Conservation (phyloP, 371 early-diverging fungal species). For the Mortierella sp. region DNA sequence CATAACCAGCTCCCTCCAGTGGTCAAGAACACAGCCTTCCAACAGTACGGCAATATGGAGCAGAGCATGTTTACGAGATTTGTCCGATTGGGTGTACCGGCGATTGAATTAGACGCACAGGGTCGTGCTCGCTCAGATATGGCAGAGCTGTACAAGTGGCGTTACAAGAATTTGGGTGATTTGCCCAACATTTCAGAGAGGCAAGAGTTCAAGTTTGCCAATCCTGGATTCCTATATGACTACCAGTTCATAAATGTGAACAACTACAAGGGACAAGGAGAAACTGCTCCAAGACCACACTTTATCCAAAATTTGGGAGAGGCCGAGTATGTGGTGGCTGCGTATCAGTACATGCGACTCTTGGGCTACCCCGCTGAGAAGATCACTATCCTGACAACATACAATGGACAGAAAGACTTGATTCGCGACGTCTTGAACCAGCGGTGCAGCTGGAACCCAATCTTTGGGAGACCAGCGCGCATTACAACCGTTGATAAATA, state of each 20-base stretch:
- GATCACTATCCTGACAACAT: slow-evolving; percentile 94
- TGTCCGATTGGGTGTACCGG: slow-evolving; percentile 91
- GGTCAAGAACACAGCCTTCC: slow-evolving; percentile 87
- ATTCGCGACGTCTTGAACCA: slow-evolving; percentile 89
- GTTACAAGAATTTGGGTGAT: slow-evolving; percentile 78
- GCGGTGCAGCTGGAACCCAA: slow-evolving; percentile 88
- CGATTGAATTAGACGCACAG: slow-evolving; percentile 81
- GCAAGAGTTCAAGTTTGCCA: slow-evolving; percentile 69
- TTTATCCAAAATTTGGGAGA: slow-evolving; percentile 96
- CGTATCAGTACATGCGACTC: slow-evolving; percentile 96
- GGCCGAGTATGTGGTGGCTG: slow-evolving; percentile 95
- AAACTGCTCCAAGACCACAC: slow-evolving; percentile 83
- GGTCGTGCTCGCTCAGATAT: slow-evolving; percentile 87
- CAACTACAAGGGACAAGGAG: slow-evolving; percentile 83
- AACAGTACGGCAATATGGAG: slow-evolving; percentile 89
- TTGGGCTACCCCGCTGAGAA: slow-evolving; percentile 91
- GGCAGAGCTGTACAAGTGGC: slow-evolving; percentile 87
- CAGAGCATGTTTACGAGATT: slow-evolving; percentile 93
- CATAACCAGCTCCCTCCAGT: slow-evolving; percentile 97
- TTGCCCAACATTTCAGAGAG: slow-evolving; percentile 61
- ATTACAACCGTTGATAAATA: slow-evolving; percentile 95
- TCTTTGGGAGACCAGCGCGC: slow-evolving; percentile 78
- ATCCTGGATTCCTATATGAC: slow-evolving; percentile 87
- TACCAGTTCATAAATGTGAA: slow-evolving; percentile 90
- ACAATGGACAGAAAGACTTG: slow-evolving; percentile 94